Percentiles rank a stretch among this genome's conserved stretches.
Evolutionary conservation across 805 yeast species (phyloP).

Genomic region (Jamesozyma piceae): DNA sequence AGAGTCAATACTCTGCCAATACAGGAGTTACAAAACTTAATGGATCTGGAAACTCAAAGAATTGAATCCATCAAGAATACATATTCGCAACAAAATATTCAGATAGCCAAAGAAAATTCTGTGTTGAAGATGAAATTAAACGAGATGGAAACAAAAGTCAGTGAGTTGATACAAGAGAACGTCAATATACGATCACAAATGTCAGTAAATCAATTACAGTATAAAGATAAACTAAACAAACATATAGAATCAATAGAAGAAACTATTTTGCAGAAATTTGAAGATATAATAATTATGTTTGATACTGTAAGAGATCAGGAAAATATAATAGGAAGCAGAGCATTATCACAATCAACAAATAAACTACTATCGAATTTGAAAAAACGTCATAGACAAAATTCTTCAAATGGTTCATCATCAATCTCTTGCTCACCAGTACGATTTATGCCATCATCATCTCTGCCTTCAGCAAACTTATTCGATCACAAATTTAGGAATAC

Average conservation of each 20-base stretch:
- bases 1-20: slow-evolving; percentile 9
- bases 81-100: slow-evolving; percentile 36
- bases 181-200: slow-evolving; percentile 33
- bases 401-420: neutral
- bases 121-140: slow-evolving; percentile 41
- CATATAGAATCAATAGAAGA: slow-evolving; percentile 35
- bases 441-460: neutral
- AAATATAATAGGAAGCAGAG: slow-evolving; percentile 24
- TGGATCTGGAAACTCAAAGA: slow-evolving; percentile 19
- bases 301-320: slow-evolving; percentile 35
- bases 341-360: neutral
- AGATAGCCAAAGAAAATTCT: slow-evolving; percentile 53
- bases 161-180: slow-evolving; percentile 44
- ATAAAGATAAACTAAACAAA: slow-evolving; percentile 31
- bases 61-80: slow-evolving; percentile 17
- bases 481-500: neutral
- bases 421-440: neutral
- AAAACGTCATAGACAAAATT: neutral
- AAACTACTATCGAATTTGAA: neutral
- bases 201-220: slow-evolving; percentile 25
- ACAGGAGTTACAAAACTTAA: slow-evolving; percentile 25
- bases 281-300: slow-evolving; percentile 38
- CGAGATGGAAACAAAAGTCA: slow-evolving; percentile 43
- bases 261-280: slow-evolving; percentile 34
- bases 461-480: neutral